These are phyloP conservation scores for Picea abies DNA, from an alignment of 83 land plant genomes.

Conservation along the genomic window DNA sequence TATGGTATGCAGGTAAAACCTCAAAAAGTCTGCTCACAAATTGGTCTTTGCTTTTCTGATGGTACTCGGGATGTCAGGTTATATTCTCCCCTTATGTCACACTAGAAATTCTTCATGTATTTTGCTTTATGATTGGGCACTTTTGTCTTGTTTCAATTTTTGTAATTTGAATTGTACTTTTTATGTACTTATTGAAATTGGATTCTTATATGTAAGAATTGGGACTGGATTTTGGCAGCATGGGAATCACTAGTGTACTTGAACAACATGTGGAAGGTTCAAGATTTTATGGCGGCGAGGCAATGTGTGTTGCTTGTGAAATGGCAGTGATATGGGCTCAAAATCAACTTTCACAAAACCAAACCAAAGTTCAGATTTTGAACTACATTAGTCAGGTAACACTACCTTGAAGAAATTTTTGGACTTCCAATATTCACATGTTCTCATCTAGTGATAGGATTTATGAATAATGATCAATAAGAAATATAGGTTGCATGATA, in stretches of 20 bases:
- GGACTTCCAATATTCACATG: neutral
- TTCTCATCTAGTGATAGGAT: no score
- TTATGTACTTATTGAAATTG: conserved; percentile 13
- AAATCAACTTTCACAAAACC: conserved; percentile 71
- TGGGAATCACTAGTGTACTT: conserved; percentile 18
- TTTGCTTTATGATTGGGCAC: neutral
- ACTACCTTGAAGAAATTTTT: neutral
- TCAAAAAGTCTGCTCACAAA: conserved; percentile 35
- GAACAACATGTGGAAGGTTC: neutral
- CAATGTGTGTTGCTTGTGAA: conserved; percentile 66
- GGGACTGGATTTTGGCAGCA: neutral
- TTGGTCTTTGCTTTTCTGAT: conserved; percentile 39
- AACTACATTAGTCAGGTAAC: conserved; percentile 66
- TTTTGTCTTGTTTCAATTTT: neutral
- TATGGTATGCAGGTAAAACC: conserved; percentile 35
- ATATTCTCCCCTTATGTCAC: neutral
- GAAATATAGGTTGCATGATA: no score
- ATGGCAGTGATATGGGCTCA: conserved; percentile 93
- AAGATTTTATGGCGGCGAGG: conserved; percentile 9
- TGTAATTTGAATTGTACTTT: neutral
- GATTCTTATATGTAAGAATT: neutral
- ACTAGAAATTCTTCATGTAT: neutral
- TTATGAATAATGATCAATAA: no score
- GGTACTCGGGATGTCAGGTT: conserved; percentile 11
- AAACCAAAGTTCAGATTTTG: conserved; percentile 61